A percentile compares a stretch with the other conserved stretches of the same genome.
These are phyloP conservation scores for Ganoderma sinense DNA, from an alignment of 1,284 basidiomycete genomes.

Conservation along the genomic window DNA sequence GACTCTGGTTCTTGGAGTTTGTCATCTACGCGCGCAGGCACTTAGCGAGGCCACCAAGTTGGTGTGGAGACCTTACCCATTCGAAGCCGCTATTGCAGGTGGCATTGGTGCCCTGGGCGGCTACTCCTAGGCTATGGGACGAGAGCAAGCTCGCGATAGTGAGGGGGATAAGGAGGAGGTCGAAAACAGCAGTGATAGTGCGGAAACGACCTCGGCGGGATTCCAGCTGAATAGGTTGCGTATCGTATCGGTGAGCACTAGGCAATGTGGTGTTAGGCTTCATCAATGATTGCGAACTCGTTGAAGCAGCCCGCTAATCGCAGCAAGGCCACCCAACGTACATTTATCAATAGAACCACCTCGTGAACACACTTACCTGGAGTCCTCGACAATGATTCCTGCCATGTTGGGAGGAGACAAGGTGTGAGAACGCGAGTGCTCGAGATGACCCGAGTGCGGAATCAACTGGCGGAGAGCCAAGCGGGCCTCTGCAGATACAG, in stretches of 20 bases:
- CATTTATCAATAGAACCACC: background rate
- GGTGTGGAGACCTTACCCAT: slow-evolving; percentile 15
- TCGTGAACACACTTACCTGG: background rate
- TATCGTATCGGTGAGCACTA: background rate
- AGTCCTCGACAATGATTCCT: background rate
- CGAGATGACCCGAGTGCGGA: background rate
- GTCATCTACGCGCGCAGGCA: slow-evolving; percentile 14
- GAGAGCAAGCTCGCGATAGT: background rate
- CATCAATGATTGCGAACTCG: too few species aligned
- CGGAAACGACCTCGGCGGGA: background rate
- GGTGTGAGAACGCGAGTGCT: background rate
- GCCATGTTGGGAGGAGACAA: background rate
- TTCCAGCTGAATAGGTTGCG: background rate
- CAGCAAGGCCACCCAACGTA: background rate
- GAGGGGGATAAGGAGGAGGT: background rate
- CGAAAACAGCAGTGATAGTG: slow-evolving; percentile 9
- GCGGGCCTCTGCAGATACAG: background rate
- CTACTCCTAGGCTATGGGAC: background rate
- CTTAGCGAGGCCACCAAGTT: background rate
- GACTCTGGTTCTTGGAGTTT: slow-evolving; percentile 25
- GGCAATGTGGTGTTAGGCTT: too few species aligned
- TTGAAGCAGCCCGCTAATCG: background rate
- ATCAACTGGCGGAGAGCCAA: background rate
- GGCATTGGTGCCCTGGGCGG: slow-evolving; percentile 21
- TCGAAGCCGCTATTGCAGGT: slow-evolving; percentile 10